Conservation (phyloP, 2,329 filamentous ascomycete genomes). For the Cladosporium sp. region DNA sequence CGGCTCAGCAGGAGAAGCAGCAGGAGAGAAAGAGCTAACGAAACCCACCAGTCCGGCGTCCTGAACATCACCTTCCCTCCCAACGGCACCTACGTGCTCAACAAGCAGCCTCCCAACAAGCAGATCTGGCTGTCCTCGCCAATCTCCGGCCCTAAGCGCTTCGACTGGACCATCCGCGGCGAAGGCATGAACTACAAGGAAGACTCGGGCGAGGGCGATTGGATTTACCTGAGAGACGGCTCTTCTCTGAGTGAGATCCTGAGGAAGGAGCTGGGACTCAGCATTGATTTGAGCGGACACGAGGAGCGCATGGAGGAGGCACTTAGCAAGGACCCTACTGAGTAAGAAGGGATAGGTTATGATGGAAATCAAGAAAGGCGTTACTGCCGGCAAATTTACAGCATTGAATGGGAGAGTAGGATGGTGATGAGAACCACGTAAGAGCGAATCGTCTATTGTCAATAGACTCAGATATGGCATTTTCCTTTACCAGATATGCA, state of each 20-base stretch:
- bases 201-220: constrained; percentile 67
- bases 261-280: constrained; percentile 69
- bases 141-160: constrained; percentile 86
- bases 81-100: constrained; percentile 84
- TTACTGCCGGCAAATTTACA: too few relatives aligned
- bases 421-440: too few relatives aligned
- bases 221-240: constrained; percentile 87
- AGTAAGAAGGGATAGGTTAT: constrained; percentile 14
- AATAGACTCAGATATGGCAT: background rate
- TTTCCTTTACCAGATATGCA: background rate
- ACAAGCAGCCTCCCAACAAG: constrained; percentile 98
- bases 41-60: constrained; percentile 68
- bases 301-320: constrained; percentile 22
- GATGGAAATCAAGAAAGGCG: too few relatives aligned
- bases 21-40: constrained; percentile 1
- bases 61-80: constrained; percentile 68
- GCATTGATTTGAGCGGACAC: constrained; percentile 40
- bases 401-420: too few relatives aligned
- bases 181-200: constrained; percentile 77
- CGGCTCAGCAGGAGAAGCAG: background rate
- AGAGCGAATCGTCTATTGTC: background rate
- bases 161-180: constrained; percentile 75
- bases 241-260: constrained; percentile 69
- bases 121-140: constrained; percentile 96
- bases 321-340: constrained; percentile 23